Evolutionary conservation across 805 yeast species (phyloP).

Genomic region (Aciculoconidium aculeatum): DNA sequence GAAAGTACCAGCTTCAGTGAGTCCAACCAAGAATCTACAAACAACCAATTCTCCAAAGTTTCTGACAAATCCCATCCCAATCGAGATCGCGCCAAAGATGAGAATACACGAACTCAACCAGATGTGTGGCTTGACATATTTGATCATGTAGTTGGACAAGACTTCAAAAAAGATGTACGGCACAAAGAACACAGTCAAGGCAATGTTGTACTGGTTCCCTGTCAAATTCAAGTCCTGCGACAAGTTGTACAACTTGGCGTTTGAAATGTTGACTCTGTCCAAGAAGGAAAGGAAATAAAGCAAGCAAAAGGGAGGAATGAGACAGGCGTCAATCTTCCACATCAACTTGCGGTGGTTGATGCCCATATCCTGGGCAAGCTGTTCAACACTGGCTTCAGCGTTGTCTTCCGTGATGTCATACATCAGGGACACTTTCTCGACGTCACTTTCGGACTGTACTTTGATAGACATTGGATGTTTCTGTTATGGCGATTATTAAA

Average conservation of each 20-base stretch:
- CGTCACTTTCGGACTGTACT: no score
- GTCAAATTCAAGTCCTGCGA: conserved; percentile 45
- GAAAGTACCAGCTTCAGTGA: conserved; percentile 66
- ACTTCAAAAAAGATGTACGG: conserved; percentile 65
- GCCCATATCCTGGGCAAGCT: conserved; percentile 27
- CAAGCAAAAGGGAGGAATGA: conserved; percentile 72
- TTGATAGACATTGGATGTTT: no score
- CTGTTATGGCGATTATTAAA: no score
- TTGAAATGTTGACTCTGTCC: conserved; percentile 78
- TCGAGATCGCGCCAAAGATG: conserved; percentile 57
- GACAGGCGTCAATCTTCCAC: conserved; percentile 62
- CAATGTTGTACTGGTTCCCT: conserved; percentile 57
- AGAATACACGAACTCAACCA: conserved; percentile 59
- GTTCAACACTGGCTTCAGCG: conserved; percentile 13
- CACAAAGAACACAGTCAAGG: conserved; percentile 65
- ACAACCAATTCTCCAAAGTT: conserved; percentile 55
- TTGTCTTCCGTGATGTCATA: no score
- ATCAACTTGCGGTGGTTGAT: conserved; percentile 51
- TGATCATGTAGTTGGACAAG: conserved; percentile 57
- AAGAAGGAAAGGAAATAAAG: conserved; percentile 71
- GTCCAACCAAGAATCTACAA: conserved; percentile 61
- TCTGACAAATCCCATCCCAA: conserved; percentile 60
- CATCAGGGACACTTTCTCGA: no score
- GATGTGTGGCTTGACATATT: conserved; percentile 53
- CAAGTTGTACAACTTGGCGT: conserved; percentile 73